Evolutionary conservation across 495 filamentous ascomycete species (phyloP), one percentile per base, ranked within the genome.

Genomic region (Hypomontagnella submonticulosa): DNA sequence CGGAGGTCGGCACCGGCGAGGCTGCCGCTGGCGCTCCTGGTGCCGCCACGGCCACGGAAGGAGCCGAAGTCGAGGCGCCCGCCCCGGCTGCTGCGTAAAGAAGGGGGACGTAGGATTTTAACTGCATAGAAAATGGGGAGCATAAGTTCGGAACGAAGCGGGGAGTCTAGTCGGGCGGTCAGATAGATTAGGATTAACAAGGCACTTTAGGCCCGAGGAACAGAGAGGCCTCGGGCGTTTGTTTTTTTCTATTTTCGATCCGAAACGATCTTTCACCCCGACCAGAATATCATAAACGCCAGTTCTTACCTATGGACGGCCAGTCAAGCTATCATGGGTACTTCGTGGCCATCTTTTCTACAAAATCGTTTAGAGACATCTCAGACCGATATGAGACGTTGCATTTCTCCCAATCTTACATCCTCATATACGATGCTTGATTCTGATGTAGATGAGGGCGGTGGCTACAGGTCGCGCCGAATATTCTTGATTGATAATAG

Each of bases 11-110:
- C 33, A 61, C 57, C 13, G 65, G 56, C 32, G 66, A 65, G 33
- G 70, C 46, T 47, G 53, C 61, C 30, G 69, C 57, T 13, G 67
- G 55, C 13, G 55, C 55, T 18, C 32, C 55, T 7, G 67, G 47
- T 11, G 62, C 53, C 34, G 46, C 52, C n/a, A 55, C 13, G 19
- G 62, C 61, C 42, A 63, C 51, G 33, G 72, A 63, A n/a, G 74
- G 73, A 37, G 71, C 75, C 47, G 77, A 73, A 51, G 74, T 76
- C 49, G 75, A 71, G 53, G 67, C 54, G 18, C 61, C 49, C 13
- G 60, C 61, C 9, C 59, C 42, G 1, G 57, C 64, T 41, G 68
- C 62, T 2, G 61, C 61, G 30, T 70, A 68, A 27, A 27, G 49
- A 63, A n/a, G n/a, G 36, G 34, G 53, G 40, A 59, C 20, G 11